A percentile compares a stretch with the other conserved stretches of the same genome.
These are phyloP conservation scores for Diaporthe citri DNA, from an alignment of 2,329 filamentous ascomycete species.

Conservation along the genomic window DNA sequence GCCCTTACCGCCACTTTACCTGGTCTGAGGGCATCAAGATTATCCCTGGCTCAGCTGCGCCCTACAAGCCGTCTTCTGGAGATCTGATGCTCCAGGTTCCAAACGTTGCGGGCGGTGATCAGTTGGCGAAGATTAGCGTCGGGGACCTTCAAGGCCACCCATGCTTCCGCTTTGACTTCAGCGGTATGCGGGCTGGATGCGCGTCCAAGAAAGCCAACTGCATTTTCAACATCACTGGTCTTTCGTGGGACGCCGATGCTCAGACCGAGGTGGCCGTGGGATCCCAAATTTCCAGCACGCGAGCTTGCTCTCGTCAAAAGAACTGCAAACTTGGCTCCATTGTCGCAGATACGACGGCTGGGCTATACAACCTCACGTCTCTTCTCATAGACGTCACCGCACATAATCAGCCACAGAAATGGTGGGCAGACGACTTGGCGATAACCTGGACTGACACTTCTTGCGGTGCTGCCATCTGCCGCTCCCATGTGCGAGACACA, in stretches of 20 bases:
- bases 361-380: constrained; percentile 51
- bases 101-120: neutral
- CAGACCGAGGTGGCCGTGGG: constrained; percentile 44
- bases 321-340: constrained; percentile 49
- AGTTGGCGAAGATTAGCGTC: constrained; percentile 44
- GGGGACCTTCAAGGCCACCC: constrained; percentile 40
- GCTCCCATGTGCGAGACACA: constrained; percentile 49
- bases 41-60: constrained; percentile 46
- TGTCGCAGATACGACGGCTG: constrained; percentile 41
- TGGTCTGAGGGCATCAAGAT: constrained; percentile 53
- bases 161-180: constrained; percentile 54
- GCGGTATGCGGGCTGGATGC: constrained; percentile 55
- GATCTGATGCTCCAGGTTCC: constrained; percentile 48
- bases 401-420: constrained; percentile 52
- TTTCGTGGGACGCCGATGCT: constrained; percentile 45
- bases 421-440: constrained; percentile 61
- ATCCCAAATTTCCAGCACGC: constrained; percentile 44
- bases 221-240: constrained; percentile 53
- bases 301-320: constrained; percentile 46
- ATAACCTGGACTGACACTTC: constrained; percentile 58
- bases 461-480: constrained; percentile 54
- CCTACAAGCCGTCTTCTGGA: constrained; percentile 48
- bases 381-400: constrained; percentile 56
- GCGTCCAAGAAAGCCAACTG: constrained; percentile 50
- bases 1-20: constrained; percentile 47